Conservation (phyloP, 1,284 basidiomycete genomes). For the Irpex sp. region DNA sequence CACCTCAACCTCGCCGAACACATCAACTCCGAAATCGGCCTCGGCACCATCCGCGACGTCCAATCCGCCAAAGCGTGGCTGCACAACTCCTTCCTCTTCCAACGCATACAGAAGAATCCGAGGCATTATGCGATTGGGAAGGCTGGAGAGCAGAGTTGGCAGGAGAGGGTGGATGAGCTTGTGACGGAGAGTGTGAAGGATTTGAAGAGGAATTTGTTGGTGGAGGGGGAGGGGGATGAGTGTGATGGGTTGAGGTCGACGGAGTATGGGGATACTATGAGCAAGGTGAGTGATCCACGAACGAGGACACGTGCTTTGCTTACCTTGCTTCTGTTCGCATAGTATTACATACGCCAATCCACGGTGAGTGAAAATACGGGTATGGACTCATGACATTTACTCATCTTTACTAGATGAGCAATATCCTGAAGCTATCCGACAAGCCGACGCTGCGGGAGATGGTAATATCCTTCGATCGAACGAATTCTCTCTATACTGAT, state of each 20-base stretch:
- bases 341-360: conserved; percentile 70
- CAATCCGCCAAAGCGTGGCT: conserved; percentile 76
- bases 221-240: conserved; percentile 36
- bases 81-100: conserved; percentile 75
- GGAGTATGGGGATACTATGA: conserved; percentile 80
- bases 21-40: conserved; percentile 87
- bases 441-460: conserved; percentile 54
- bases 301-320: background rate
- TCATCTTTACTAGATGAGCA: conserved; percentile 48
- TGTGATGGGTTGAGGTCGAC: conserved; percentile 48
- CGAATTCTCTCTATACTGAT: conserved; percentile 5
- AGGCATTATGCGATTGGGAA: conserved; percentile 65
- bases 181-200: conserved; percentile 60
- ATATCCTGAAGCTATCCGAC: conserved; percentile 55
- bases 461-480: conserved; percentile 37
- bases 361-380: conserved; percentile 39
- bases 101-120: conserved; percentile 81
- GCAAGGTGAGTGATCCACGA: conserved; percentile 47
- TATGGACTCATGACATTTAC: background rate
- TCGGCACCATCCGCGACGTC: conserved; percentile 71
- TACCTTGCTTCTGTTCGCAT: conserved; percentile 1
- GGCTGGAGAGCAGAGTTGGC: conserved; percentile 55
- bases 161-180: conserved; percentile 65
- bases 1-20: conserved; percentile 84
- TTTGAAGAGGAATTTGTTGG: conserved; percentile 54